Evolutionary conservation across 2,329 filamentous ascomycete genomes (phyloP).

Genomic region (Nemania sp.): DNA sequence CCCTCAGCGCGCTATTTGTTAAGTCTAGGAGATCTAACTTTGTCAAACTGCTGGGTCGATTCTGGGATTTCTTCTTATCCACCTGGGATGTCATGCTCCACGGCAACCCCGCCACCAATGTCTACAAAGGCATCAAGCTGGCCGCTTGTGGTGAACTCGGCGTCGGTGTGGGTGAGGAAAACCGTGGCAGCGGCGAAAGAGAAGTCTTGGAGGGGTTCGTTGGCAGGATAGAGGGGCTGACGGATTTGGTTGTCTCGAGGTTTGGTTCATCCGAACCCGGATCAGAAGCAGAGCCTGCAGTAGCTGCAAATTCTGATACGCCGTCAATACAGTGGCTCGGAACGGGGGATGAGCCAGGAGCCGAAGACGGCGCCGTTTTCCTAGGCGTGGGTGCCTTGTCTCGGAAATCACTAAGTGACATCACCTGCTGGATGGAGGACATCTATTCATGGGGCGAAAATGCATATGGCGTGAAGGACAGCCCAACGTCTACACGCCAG

Average conservation of each 20-base stretch:
- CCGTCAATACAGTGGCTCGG: constrained; percentile 70
- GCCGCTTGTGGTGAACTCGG: constrained; percentile 90
- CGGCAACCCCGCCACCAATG: constrained; percentile 79
- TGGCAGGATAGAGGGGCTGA: constrained; percentile 75
- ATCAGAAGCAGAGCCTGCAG: constrained; percentile 39
- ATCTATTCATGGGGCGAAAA: constrained; percentile 82
- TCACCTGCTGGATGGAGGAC: constrained; percentile 87
- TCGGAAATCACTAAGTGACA: constrained; percentile 67
- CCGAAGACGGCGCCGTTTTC: constrained; percentile 85
- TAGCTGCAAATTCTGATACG: constrained; percentile 29
- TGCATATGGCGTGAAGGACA: constrained; percentile 83
- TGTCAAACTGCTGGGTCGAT: constrained; percentile 71
- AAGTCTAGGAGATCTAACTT: constrained; percentile 70
- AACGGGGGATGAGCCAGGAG: constrained; percentile 64
- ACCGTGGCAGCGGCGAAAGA: constrained; percentile 89
- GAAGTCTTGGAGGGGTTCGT: constrained; percentile 92
- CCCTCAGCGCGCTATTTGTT: constrained; percentile 70
- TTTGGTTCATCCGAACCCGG: constrained; percentile 61
- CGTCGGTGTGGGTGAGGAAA: constrained; percentile 92
- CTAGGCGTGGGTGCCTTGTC: constrained; percentile 77
- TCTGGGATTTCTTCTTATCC: constrained; percentile 72
- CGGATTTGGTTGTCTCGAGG: constrained; percentile 84
- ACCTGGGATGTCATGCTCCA: constrained; percentile 90
- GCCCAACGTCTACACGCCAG: constrained; percentile 68
- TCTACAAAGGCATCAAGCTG: constrained; percentile 84